Conservation (phyloP, 352 stramenopile genomes). For the Pelagophyceae sp. region DNA sequence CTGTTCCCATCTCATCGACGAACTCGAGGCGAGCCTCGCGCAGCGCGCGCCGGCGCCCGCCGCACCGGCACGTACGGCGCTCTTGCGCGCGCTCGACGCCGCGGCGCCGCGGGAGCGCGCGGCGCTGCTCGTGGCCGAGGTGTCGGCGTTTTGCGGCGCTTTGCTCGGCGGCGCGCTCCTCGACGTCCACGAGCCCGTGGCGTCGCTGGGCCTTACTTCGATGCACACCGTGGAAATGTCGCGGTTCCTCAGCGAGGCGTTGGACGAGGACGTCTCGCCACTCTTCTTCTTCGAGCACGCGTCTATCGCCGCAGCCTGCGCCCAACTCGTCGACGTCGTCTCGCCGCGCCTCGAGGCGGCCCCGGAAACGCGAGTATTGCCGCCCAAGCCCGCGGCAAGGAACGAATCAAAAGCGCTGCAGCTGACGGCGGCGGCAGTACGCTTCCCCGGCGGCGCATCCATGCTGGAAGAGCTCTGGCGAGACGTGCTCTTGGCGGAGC, state of each 20-base stretch:
- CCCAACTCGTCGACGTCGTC: not conserved
- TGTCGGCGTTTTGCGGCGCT: not conserved
- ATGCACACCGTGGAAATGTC: not conserved
- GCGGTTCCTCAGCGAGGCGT: not conserved
- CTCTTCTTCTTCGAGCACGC: conserved; percentile 10
- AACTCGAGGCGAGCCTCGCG: not conserved
- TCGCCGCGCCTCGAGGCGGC: not conserved
- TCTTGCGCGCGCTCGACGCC: not conserved
- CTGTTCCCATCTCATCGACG: not conserved
- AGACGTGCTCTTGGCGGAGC: not conserved
- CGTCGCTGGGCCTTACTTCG: not conserved
- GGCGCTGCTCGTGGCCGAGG: not conserved
- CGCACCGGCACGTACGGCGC: not conserved
- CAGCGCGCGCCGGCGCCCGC: not conserved
- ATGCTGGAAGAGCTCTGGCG: not conserved
- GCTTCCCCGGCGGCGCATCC: not conserved
- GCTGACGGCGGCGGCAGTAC: not conserved
- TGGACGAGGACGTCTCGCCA: not conserved
- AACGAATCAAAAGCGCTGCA: not conserved
- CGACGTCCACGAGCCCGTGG: not conserved
- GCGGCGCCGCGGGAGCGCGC: not conserved
- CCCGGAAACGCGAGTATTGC: not conserved
- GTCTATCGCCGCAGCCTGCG: not conserved
- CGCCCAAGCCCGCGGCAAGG: too few relatives aligned
- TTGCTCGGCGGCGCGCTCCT: not conserved